Evolutionary conservation across 371 early-diverging fungal species (phyloP), one percentile per base, ranked within the genome.

Genomic region (Mortierella sp.): DNA sequence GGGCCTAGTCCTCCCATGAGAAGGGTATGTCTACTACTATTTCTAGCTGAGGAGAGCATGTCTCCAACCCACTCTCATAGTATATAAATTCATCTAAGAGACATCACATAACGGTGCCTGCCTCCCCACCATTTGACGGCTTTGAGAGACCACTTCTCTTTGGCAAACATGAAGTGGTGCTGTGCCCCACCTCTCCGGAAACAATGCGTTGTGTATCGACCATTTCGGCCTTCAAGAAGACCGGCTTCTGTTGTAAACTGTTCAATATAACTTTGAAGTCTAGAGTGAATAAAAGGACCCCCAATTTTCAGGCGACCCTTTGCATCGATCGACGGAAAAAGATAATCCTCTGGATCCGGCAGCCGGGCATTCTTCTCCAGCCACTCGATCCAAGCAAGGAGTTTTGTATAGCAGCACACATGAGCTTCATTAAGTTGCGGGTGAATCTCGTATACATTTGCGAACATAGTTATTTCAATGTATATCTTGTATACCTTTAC

Each of bases 51-150:
- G 1, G 40, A 64, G 4, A 70, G 58, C 65, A 70, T 59, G 24
- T 70, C 65, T 5, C 58, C 28, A 58, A 70, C 9, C 71, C 50
- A 0, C 13, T 0, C n/a, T 70, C 71, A 13, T 70, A 58, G 4
- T 8, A 15, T 1, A 7, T 48, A 53, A 38, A 38, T 9, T 72
- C 68, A n/a, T 72, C 50, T 6, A 66, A 19, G 1, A 67, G 59
- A n/a, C 66, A 72, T 1, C 33, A 16, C 43, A 72, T 58, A 6
- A 67, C 55, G 3, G 68, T 61, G 8, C 58, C 47, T 1, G 8
- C 73, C 69, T 4, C 73, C 73, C 73, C 73, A 72, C 73, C 67
- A 72, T n/a, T 67, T 72, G 13, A 72, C 62, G 15, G 69, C 63
- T 28, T 74, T 63, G 21, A 74, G 32, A 0, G 63, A 58, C 69